phyloP scores from a whole-genome alignment of 768 basidiomycete genomes.

The Amanita polypyramis region DNA sequence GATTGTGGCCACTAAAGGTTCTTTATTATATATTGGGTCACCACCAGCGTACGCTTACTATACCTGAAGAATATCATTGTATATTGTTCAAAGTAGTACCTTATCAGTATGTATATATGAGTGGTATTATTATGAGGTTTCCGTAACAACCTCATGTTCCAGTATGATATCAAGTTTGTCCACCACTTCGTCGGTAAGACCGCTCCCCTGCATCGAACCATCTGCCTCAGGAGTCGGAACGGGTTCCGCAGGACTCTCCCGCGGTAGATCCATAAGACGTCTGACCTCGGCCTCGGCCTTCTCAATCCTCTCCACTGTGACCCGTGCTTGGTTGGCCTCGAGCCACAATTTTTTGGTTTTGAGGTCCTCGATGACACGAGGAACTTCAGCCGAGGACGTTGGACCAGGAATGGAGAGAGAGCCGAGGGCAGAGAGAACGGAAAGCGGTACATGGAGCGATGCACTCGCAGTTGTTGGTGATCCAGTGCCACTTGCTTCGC shows the following conservation, averaged over 20 bases:
- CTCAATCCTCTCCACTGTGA: conserved; percentile 69
- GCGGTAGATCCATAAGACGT: conserved; percentile 44
- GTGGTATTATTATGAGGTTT: conserved; percentile 9
- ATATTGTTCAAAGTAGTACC: background rate
- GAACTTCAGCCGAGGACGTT: conserved; percentile 59
- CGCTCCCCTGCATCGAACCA: conserved; percentile 19
- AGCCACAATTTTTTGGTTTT: conserved; percentile 94
- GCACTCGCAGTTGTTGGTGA: conserved; percentile 14
- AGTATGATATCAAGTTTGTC: conserved; percentile 32
- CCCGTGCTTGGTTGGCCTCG: conserved; percentile 80
- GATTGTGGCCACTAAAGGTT: conserved; percentile 19
- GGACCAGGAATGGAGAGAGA: conserved; percentile 88
- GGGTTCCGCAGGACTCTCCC: conserved; percentile 36
- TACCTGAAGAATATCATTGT: conserved; percentile 9
- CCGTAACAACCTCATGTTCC: conserved; percentile 18
- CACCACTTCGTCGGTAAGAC: conserved; percentile 27
- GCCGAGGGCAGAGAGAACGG: conserved; percentile 83
- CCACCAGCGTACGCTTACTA: conserved; percentile 12
- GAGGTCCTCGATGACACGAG: conserved; percentile 80
- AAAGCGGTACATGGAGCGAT: conserved; percentile 65
- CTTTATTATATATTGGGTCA: conserved; percentile 24
- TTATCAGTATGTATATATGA: background rate
- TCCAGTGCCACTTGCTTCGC: conserved; percentile 16
- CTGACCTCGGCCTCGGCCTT: conserved; percentile 72
- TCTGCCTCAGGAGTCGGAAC: conserved; percentile 28